Evolutionary conservation across 305 asterid species (phyloP).

Genomic region (Fraxinus latifolia): DNA sequence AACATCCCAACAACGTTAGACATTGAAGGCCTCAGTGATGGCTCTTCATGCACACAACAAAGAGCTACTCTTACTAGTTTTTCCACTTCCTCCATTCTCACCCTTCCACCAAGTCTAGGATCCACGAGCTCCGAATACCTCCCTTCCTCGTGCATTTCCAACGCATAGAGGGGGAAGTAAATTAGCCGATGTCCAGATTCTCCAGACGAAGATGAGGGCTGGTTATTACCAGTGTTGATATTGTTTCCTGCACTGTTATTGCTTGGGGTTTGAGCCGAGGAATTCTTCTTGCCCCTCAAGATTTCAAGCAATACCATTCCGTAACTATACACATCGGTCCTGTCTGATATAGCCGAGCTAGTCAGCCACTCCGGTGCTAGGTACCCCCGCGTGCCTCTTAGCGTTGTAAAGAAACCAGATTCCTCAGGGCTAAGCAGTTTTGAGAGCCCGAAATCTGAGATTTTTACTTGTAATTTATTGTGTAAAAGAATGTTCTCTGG

Average conservation of each 20-base stretch:
- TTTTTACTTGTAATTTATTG: slow-evolving; percentile 52
- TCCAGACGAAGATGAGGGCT: slow-evolving; percentile 32
- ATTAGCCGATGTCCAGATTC: slow-evolving; percentile 37
- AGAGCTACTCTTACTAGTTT: slow-evolving; percentile 63
- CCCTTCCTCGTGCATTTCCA: slow-evolving; percentile 72
- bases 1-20: slow-evolving; percentile 64
- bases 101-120: slow-evolving; percentile 54
- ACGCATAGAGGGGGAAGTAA: slow-evolving; percentile 65
- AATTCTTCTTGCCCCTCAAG: slow-evolving; percentile 71
- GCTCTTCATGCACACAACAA: slow-evolving; percentile 80
- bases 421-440: slow-evolving; percentile 69
- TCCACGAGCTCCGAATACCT: slow-evolving; percentile 66
- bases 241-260: slow-evolving; percentile 27
- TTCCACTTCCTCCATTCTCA: slow-evolving; percentile 50
- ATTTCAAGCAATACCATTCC: slow-evolving; percentile 79
- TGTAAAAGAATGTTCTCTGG: slow-evolving; percentile 83
- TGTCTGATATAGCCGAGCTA: slow-evolving; percentile 68
- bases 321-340: slow-evolving; percentile 72
- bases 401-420: slow-evolving; percentile 60
- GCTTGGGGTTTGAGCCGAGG: slow-evolving; percentile 42
- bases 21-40: slow-evolving; percentile 69
- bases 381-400: slow-evolving; percentile 83
- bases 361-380: slow-evolving; percentile 89
- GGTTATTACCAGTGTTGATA: slow-evolving; percentile 1
- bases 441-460: slow-evolving; percentile 85